Base-by-base conservation (phyloP, 768 basidiomycete genomes). In the Suillus spraguei region DNA sequence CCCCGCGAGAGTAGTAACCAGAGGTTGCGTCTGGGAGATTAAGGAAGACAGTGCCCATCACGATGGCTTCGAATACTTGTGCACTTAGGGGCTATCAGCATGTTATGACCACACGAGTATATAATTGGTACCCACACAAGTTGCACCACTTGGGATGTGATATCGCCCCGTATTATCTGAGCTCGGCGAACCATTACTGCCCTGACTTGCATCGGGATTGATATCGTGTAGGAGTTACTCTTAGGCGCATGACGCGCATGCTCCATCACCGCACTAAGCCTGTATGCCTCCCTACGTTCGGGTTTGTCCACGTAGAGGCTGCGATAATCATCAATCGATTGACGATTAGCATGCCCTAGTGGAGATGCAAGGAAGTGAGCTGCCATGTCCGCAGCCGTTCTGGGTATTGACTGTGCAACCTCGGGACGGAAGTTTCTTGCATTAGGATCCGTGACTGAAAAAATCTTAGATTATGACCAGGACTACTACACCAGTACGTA, bases 1-100 rank as follows among this genome's bases (percentile, higher is more conserved):
- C 92, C n/a, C 92, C 92, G 28, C 92, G 85, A 41, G 89, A 87
- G n/a, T 62, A 76, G 46, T 54, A 77, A 7, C 60, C 64, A 0
- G 67, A 63, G 6, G 84, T 83, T 36, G 69, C 74, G 20, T 76
- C 69, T 0, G 78, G 71, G 38, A 83, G 66, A n/a, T 77, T 69
- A 64, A 80, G 80, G 76, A 84, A 86, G 42, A 83, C 77, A n/a
- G 79, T 80, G 53, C 72, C 74, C n/a, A 74, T 42, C 33, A 74
- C 72, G 56, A 76, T 66, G n/a, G 73, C 71, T 65, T 74, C 72
- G n/a, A 75, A 38, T 11, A 76, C 24, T 35, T 62, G 67, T 4
- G 84, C 81, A 42, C 87, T 88, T 5, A 24, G 16, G 13, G 16
- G 22, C 7, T 14, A 24, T 56, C 36, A 58, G 8, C 7, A 33